These are phyloP conservation scores for Candida coleopterorum DNA, from an alignment of 805 yeast genomes.

Conservation along the genomic window DNA sequence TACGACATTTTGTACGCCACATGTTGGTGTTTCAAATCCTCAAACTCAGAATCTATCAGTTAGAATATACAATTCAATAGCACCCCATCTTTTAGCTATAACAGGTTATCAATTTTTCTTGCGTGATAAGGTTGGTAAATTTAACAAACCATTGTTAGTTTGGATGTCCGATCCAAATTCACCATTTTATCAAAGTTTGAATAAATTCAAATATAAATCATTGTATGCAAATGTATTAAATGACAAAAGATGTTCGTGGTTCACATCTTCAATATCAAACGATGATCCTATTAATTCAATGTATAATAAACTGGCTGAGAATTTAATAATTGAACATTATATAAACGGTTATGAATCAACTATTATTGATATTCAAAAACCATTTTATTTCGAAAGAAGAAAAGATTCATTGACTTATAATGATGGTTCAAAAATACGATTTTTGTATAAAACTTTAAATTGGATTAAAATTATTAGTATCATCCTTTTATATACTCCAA, in stretches of 20 bases:
- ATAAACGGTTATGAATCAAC: constrained; percentile 52
- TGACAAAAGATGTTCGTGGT: constrained; percentile 79
- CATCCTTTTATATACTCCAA: constrained; percentile 52
- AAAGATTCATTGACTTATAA: not conserved
- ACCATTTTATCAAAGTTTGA: constrained; percentile 53
- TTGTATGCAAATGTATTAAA: constrained; percentile 75
- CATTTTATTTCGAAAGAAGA: constrained; percentile 22
- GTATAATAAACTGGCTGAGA: constrained; percentile 25
- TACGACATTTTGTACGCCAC: constrained; percentile 54
- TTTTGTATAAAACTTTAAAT: constrained; percentile 27
- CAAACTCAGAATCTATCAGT: constrained; percentile 29
- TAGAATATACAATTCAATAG: constrained; percentile 55
- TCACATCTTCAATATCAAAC: constrained; percentile 68
- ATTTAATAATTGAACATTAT: constrained; percentile 32
- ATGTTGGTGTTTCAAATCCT: constrained; percentile 60
- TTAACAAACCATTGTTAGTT: constrained; percentile 47
- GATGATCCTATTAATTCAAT: constrained; percentile 59
- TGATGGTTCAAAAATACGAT: constrained; percentile 4
- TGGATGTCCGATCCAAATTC: constrained; percentile 64
- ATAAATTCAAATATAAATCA: constrained; percentile 46
- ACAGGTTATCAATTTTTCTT: constrained; percentile 75
- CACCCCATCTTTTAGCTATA: constrained; percentile 61
- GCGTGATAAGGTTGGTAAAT: constrained; percentile 26
- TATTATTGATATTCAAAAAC: constrained; percentile 47
- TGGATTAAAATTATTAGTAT: constrained; percentile 47